Percentiles rank a stretch among this genome's conserved stretches.
These are phyloP conservation scores for Handroanthus guayacan DNA, from an alignment of 257 asterid species.

Conservation along the genomic window DNA sequence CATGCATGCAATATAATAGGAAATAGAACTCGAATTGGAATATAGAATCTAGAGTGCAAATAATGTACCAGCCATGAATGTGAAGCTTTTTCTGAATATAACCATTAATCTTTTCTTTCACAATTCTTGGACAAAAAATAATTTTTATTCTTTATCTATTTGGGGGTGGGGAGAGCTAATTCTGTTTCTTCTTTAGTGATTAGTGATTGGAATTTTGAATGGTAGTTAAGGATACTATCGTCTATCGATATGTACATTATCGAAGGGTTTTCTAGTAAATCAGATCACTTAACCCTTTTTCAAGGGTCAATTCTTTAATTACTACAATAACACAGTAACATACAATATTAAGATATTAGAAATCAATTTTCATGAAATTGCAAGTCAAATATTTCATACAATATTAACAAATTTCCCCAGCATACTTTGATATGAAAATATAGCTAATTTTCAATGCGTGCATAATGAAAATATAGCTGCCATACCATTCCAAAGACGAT, in stretches of 20 bases:
- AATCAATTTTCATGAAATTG: slow-evolving; percentile 2
- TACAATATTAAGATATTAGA: background rate
- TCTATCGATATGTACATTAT: background rate
- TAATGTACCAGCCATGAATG: slow-evolving; percentile 48
- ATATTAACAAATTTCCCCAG: too few relatives aligned
- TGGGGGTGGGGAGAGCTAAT: background rate
- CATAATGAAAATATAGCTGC: too few relatives aligned
- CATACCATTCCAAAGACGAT: too few relatives aligned
- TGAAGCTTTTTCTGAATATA: slow-evolving; percentile 38
- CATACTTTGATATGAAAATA: too few relatives aligned
- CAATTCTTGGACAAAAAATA: background rate
- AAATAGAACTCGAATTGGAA: too few relatives aligned
- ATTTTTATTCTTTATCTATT: background rate
- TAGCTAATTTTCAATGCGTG: too few relatives aligned
- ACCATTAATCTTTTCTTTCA: slow-evolving; percentile 34
- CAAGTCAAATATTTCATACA: background rate
- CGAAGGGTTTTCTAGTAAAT: background rate
- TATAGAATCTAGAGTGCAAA: slow-evolving; percentile 10
- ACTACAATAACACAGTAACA: background rate
- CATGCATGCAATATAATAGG: too few relatives aligned
- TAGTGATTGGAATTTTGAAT: background rate
- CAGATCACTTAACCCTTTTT: background rate
- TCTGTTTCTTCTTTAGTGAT: background rate
- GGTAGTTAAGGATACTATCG: background rate
- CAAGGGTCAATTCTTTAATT: slow-evolving; percentile 20